Evolutionary conservation across 2,329 filamentous ascomycete species (phyloP), one percentile per base, ranked within the genome.

Genomic region (Scortechinia acanthostroma): DNA sequence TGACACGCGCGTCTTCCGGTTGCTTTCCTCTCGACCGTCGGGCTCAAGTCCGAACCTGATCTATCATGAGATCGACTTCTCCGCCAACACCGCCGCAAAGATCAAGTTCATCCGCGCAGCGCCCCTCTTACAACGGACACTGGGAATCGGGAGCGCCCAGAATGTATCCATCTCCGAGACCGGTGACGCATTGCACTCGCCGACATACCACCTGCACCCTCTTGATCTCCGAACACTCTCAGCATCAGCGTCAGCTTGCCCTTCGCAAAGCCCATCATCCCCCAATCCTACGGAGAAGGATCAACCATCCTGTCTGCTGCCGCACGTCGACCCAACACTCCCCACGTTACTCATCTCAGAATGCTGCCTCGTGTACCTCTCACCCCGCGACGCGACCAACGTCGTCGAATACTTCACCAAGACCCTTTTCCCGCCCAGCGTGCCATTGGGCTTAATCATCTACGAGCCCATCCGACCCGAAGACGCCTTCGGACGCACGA

Each of bases 41-140:
- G 17, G 28, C 43, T 3, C n/a, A n/a, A n/a, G n/a, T n/a, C 28
- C 42, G 3, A 28, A 49, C 6, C 54, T 83, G 20, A 49, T 75
- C 30, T 86, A 86, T 56, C 80, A 86, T 57, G 81, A 86, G 56
- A 62, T 86, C 42, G 81, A 86, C 58, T 85, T 86, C 51, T 60
- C 75, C 3, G 49, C 49, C 14, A 52, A 55, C 15, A 54, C 54
- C 6, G 49, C 45, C 10, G 49, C 49, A 42, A 56, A 56, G 43
- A 52, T 55, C 16, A 35, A 47, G 3, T 43, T 49, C 3, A 53
- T 53, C 42, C 35, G 43, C 16, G 28, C 37, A 21, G 25, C 45
- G 20, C 30, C 43, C n/a, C 47, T 48, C 16, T 47, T 55, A 14
- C 43, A 43, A 22, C 13, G 15, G 22, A 15, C 20, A 25, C 19